Conservation (phyloP, 441 rosid genomes). For the Kokia cookei region DNA sequence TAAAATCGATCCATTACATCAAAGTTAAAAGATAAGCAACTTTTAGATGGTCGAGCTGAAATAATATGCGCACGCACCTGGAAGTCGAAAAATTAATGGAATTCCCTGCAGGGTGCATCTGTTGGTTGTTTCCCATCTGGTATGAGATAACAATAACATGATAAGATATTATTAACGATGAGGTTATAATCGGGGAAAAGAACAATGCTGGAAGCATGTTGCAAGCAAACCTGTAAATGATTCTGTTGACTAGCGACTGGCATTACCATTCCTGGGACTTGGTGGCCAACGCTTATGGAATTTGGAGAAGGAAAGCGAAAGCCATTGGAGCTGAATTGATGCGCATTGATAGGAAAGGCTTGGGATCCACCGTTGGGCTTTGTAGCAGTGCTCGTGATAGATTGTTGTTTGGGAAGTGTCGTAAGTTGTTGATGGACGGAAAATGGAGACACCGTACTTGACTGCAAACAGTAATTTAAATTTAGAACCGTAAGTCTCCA, state of each 20-base stretch:
- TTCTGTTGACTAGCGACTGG: constrained; percentile 20
- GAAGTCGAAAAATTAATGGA: constrained; percentile 25
- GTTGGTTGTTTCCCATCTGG: constrained; percentile 41
- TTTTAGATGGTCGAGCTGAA: background rate
- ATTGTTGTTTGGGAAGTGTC: constrained; percentile 30
- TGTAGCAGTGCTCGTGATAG: constrained; percentile 20
- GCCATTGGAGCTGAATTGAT: constrained; percentile 19
- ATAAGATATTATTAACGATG: background rate
- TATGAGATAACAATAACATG: background rate
- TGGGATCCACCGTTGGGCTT: constrained; percentile 20
- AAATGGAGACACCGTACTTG: constrained; percentile 33
- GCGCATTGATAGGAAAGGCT: constrained; percentile 8
- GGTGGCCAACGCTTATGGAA: constrained; percentile 25
- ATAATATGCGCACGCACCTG: constrained; percentile 26
- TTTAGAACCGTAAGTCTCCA: background rate
- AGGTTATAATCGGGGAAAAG: background rate
- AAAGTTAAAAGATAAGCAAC: background rate
- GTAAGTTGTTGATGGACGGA: constrained; percentile 33
- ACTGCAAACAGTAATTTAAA: constrained; percentile 17
- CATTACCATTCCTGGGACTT: constrained; percentile 34
- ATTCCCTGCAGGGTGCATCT: constrained; percentile 23
- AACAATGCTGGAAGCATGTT: background rate
- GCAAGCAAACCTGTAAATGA: constrained; percentile 32
- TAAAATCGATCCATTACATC: background rate
- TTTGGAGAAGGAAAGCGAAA: constrained; percentile 16